These are phyloP conservation scores for Umbelopsis vinacea DNA, from an alignment of 192 early-diverging fungal species.

Conservation along the genomic window DNA sequence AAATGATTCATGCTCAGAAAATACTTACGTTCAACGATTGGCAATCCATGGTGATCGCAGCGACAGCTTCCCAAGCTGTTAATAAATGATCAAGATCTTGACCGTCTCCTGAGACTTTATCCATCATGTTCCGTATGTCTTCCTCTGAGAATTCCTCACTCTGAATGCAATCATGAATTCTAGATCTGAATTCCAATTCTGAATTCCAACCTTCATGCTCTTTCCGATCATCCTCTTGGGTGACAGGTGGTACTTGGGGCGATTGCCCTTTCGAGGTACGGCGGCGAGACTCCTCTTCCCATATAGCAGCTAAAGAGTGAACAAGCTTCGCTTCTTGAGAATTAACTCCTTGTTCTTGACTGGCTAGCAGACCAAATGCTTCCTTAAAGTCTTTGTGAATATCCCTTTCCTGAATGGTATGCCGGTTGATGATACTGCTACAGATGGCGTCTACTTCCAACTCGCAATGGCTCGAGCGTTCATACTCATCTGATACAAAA, in stretches of 20 bases:
- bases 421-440: constrained; percentile 69
- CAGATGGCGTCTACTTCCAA: constrained; percentile 75
- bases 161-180: not conserved
- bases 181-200: constrained; percentile 3
- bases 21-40: not conserved
- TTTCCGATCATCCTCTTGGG: constrained; percentile 15
- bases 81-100: constrained; percentile 27
- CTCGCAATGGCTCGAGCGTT: constrained; percentile 67
- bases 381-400: constrained; percentile 51
- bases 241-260: not conserved
- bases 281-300: constrained; percentile 65
- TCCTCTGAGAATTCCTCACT: not conserved
- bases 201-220: constrained; percentile 22
- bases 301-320: constrained; percentile 61
- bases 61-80: constrained; percentile 54
- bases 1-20: not conserved
- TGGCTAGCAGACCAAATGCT: constrained; percentile 22
- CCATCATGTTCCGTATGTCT: not conserved
- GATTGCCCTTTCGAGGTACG: constrained; percentile 23
- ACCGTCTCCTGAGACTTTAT: not conserved
- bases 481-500: constrained; percentile 31
- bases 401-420: constrained; percentile 47
- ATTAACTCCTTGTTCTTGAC: not conserved
- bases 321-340: constrained; percentile 53
- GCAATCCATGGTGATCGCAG: constrained; percentile 28